phyloP scores from a whole-genome alignment of 257 asterid species.

The Nicotiana sylvestris region DNA sequence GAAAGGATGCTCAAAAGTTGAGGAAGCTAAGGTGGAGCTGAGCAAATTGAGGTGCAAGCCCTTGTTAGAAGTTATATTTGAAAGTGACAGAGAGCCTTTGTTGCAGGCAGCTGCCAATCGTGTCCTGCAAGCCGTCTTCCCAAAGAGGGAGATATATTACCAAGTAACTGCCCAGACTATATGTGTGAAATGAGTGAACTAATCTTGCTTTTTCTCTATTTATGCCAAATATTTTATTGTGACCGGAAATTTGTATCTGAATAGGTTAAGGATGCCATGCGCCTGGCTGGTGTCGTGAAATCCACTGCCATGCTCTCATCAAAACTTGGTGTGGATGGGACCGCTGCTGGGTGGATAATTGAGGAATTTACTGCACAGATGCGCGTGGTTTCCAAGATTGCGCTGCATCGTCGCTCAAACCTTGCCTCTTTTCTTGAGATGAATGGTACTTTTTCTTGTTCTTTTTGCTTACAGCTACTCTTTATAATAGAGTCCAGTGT shows the following conservation, averaged over 20 bases:
- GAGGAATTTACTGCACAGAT: conserved; percentile 92
- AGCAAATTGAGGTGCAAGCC: conserved; percentile 62
- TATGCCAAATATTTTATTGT: conserved; percentile 11
- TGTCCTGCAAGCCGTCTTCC: conserved; percentile 80
- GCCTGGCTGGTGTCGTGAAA: conserved; percentile 91
- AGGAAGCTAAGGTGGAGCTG: conserved; percentile 55
- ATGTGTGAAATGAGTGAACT: conserved; percentile 6
- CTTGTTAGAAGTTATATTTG: conserved; percentile 77
- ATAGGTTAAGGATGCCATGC: conserved; percentile 88
- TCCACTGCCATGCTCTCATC: conserved; percentile 67
- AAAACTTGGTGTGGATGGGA: conserved; percentile 80
- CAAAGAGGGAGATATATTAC: conserved; percentile 78
- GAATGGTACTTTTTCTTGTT: conserved; percentile 46
- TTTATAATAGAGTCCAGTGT: neutral
- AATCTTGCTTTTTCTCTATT: neutral
- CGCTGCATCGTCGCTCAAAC: conserved; percentile 83
- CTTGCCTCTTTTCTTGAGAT: conserved; percentile 81
- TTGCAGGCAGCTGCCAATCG: conserved; percentile 83
- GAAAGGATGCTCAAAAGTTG: conserved; percentile 51
- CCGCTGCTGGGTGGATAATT: conserved; percentile 76
- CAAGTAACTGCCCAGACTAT: conserved; percentile 51
- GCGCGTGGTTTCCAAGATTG: conserved; percentile 97
- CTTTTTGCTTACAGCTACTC: neutral
- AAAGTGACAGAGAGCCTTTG: conserved; percentile 90
- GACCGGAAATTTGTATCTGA: conserved; percentile 12